These are phyloP conservation scores for Lodderomyces pseudojiufengensis DNA, from an alignment of 1,139 yeast species.

Conservation along the genomic window DNA sequence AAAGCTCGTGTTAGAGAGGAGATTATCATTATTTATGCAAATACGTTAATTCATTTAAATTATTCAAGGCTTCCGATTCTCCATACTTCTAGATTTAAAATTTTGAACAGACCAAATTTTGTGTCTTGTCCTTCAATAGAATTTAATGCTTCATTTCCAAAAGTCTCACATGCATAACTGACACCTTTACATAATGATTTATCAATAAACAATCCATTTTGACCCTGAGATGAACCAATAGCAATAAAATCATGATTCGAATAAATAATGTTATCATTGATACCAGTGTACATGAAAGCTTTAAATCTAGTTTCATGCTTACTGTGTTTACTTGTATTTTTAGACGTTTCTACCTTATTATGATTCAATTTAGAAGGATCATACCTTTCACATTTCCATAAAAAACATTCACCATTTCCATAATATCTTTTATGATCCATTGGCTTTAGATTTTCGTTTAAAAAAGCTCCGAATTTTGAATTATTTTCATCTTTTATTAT, in stretches of 20 bases:
- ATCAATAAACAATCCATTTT: constrained; percentile 89
- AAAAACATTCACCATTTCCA: constrained; percentile 93
- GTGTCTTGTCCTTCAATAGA: constrained; percentile 27
- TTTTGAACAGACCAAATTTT: constrained; percentile 54
- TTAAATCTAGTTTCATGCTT: constrained; percentile 44
- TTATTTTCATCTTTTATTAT: constrained; percentile 61
- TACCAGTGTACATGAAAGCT: constrained; percentile 86
- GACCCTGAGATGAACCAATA: constrained; percentile 87
- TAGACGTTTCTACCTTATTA: neutral
- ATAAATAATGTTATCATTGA: constrained; percentile 81
- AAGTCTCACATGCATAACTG: constrained; percentile 73
- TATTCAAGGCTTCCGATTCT: constrained; percentile 44
- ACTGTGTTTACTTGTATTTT: neutral
- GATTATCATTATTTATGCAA: too few species aligned
- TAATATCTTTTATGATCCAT: constrained; percentile 70
- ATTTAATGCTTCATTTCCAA: constrained; percentile 80
- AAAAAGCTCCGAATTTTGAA: constrained; percentile 75
- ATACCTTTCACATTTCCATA: constrained; percentile 66
- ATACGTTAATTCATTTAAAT: too few species aligned
- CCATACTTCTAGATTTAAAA: constrained; percentile 86
- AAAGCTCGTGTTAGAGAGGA: too few species aligned
- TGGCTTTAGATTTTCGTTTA: constrained; percentile 71
- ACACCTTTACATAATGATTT: constrained; percentile 72
- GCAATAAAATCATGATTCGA: constrained; percentile 77
- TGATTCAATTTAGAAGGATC: constrained; percentile 18